Percentiles rank a stretch among this genome's conserved stretches.
Evolutionary conservation across 2,329 filamentous ascomycete species (phyloP).

Genomic region (Colletotrichum cordylinicola): DNA sequence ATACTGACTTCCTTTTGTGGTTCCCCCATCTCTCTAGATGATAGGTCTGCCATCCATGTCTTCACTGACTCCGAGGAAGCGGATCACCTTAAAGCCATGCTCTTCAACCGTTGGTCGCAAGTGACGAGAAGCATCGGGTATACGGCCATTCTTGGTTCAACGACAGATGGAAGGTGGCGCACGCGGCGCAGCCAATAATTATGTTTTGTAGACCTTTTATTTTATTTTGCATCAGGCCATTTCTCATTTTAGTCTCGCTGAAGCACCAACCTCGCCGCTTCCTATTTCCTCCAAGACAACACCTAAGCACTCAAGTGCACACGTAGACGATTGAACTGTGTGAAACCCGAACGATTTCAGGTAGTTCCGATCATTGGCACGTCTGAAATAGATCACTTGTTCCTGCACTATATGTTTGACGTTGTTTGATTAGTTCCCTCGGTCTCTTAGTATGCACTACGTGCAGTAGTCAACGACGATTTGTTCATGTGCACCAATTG

Average conservation of each 20-base stretch:
- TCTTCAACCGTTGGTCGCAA: not conserved
- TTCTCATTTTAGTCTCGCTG: not conserved
- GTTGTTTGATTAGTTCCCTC: not conserved
- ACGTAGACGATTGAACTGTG: not conserved
- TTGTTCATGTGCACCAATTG: not conserved
- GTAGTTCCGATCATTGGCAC: not conserved
- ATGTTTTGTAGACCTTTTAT: not conserved
- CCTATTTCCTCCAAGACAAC: not conserved
- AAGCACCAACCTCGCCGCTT: not conserved
- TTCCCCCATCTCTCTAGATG: no score
- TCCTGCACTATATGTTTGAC: not conserved
- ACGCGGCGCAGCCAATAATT: not conserved
- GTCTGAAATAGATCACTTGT: not conserved
- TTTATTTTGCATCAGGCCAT: not conserved
- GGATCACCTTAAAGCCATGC: not conserved
- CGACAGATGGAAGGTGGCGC: not conserved
- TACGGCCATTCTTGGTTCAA: not conserved
- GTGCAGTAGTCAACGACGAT: not conserved
- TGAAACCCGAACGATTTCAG: not conserved
- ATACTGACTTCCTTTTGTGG: no score
- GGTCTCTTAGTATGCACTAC: not conserved
- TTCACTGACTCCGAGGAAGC: not conserved
- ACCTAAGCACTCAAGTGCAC: not conserved
- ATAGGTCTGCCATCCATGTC: not conserved
- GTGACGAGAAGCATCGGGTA: not conserved